These are phyloP conservation scores for Ganoderma lingzhi DNA, from an alignment of 1,284 basidiomycete genomes.

Conservation along the genomic window DNA sequence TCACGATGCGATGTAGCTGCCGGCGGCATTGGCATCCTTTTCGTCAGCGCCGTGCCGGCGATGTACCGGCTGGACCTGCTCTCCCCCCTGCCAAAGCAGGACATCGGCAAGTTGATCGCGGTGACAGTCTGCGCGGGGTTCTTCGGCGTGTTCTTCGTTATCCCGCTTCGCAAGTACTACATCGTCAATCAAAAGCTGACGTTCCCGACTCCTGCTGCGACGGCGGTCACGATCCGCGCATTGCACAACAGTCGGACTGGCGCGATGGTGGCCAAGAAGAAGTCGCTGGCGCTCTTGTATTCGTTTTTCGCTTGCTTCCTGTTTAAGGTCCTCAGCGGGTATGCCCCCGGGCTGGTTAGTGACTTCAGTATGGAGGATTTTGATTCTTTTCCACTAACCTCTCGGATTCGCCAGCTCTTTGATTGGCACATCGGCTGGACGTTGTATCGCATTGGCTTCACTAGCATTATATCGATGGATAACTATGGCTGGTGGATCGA, in stretches of 20 bases:
- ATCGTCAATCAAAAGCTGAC: constrained; percentile 74
- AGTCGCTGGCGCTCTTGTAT: constrained; percentile 59
- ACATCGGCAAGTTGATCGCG: constrained; percentile 64
- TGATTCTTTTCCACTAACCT: neutral
- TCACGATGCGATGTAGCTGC: constrained; percentile 42
- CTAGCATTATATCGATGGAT: constrained; percentile 66
- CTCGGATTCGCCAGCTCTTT: constrained; percentile 49
- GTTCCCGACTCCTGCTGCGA: constrained; percentile 76
- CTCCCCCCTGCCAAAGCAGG: constrained; percentile 51
- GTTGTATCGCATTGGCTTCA: constrained; percentile 67
- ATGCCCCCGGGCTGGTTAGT: constrained; percentile 63
- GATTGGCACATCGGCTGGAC: constrained; percentile 79
- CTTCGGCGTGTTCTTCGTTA: constrained; percentile 75
- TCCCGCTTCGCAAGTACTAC: constrained; percentile 71
- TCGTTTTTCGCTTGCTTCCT: constrained; percentile 59
- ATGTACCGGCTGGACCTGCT: constrained; percentile 67
- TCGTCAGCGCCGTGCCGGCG: constrained; percentile 72
- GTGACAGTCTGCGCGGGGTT: constrained; percentile 66
- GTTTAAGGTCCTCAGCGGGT: constrained; percentile 67
- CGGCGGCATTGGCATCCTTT: constrained; percentile 69
- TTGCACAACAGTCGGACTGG: constrained; percentile 62
- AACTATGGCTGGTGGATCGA: constrained; percentile 65
- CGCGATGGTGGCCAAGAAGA: constrained; percentile 62
- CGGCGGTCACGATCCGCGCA: constrained; percentile 73
- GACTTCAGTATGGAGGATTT: neutral